Evolutionary conservation across 225 moss, liverwort and hornwort species (phyloP), one percentile per base, ranked within the genome.

Genomic region (Physcomitrium patens): DNA sequence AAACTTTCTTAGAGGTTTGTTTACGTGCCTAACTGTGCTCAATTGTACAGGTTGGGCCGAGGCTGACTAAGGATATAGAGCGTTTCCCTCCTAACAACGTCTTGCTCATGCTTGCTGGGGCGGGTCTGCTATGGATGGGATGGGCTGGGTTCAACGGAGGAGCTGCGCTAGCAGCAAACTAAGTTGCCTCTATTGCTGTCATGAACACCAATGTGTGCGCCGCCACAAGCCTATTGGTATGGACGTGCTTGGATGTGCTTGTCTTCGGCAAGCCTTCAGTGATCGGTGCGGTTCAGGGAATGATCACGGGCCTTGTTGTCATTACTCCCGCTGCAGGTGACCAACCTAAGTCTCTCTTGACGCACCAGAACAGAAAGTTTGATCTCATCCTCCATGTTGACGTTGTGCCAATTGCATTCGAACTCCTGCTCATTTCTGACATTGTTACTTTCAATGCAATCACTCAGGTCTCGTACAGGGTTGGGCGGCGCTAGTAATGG

Each of bases 51-150:
- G 58, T 70, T 43, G 70, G 70, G 12, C 70, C 70, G 28, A 42
- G 70, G 43, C 42, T 70, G 41, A 43, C 70, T 0, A 70, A 70
- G 70, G 70, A 70, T 43, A 42, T 57, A 16, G 70, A 70, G 70
- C 37, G 70, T 6, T 70, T 70, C 18, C 70, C 70, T 31, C 70
- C 70, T 27, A 70, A 70, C 57, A 70, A 70, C 57, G 58, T 70
- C 56, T 57, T 70, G 57, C 70, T 70, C 56, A 70, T 70, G 70
- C 43, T 70, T 31, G 58, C 70, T 17, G 70, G 70, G 8, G 70
- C 70, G n/a, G 70, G 70, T 9, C 43, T 70, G 28, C 44, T 70
- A 8, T 70, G 70, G 70, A 56, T 70, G 70, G 70, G 70, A 31
- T 70, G 31, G 31, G 31, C 31, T 1, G 31, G 31, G 7, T 37